Evolutionary conservation across 208 protist species (phyloP), one percentile per base, ranked within the genome.

Genomic region (Trypanosoma grayi): DNA sequence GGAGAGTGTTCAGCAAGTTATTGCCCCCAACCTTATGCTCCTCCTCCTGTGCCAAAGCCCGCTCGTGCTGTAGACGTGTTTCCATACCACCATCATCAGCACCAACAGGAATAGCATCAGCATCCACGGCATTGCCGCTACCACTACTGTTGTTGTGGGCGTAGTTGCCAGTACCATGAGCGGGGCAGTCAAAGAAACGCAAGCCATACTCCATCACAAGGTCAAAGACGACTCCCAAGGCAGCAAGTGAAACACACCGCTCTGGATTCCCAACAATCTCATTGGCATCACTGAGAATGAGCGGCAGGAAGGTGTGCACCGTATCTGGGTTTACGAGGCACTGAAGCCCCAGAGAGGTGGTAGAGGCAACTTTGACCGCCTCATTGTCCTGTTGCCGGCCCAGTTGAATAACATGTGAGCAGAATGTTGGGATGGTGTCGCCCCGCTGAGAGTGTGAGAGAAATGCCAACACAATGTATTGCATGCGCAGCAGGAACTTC

Each of bases 221-320:
- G 56, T 95, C 90, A 51, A 93, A 90, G 63, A 74, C 52, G 20
- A 85, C 84, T 11, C 80, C 86, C 10, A 93, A 65, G 11, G 90
- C 83, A 7, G 85, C 75, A 27, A 86, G 39, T 27, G 90, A 65
- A 6, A 93, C 79, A 16, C 75, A 79, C 11, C 72, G 39, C 2
- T 55, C 46, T 20, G 45, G 16, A 18, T 36, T 40, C 10, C 25
- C 7, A 13, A 64, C 60, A 41, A 64, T 68, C 20, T 81, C 79
- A 28, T 72, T 57, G 5, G 90, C 75, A 57, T 93, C 85, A 34
- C 60, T 71, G 9, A 93, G 46, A 54, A 95, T 83, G 20, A 93
- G 70, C 10, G 90, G 90, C 74, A 95, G 81, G 69, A 95, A 95
- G 37, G 90, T 95, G 70, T 95, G 90, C 33, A 95, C 90, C 25